A percentile compares a stretch with the other conserved stretches of the same genome.
These are phyloP conservation scores for Vitis hybrid DNA, from an alignment of 177 flowering plant species.

Conservation along the genomic window DNA sequence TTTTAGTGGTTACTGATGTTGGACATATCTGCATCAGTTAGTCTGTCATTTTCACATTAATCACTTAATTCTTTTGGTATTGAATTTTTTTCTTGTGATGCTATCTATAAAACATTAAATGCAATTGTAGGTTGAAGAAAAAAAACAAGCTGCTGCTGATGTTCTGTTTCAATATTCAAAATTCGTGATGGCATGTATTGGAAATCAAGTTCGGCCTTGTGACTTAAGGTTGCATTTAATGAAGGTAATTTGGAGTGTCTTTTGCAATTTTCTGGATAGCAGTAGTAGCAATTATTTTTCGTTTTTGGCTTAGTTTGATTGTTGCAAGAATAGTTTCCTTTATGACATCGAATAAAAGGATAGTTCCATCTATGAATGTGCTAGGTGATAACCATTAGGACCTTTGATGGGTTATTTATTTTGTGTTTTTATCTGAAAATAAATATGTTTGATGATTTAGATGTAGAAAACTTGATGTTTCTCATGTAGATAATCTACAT, in stretches of 20 bases:
- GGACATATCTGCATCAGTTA: not conserved
- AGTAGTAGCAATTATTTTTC: not conserved
- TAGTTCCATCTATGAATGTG: no score
- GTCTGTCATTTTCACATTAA: no score
- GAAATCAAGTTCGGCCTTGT: conserved; percentile 79
- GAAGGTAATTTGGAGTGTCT: conserved; percentile 58
- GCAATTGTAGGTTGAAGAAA: conserved; percentile 63
- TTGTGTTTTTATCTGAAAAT: no score
- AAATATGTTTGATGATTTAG: no score
- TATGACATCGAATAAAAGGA: no score
- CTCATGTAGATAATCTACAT: not conserved
- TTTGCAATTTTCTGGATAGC: not conserved
- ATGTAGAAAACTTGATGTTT: not conserved
- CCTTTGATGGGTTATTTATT: no score
- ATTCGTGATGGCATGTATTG: conserved; percentile 86
- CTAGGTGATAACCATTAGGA: no score
- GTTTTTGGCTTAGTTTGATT: not conserved
- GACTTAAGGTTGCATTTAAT: conserved; percentile 91
- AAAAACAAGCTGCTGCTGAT: conserved; percentile 94
- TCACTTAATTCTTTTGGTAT: not conserved
- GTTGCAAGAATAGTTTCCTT: not conserved
- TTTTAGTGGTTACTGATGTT: not conserved
- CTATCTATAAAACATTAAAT: not conserved
- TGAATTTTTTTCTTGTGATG: not conserved
- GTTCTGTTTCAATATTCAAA: conserved; percentile 74